Base-by-base conservation (phyloP, 2,329 filamentous ascomycete species). In the Aspergillus quadrilineatus region DNA sequence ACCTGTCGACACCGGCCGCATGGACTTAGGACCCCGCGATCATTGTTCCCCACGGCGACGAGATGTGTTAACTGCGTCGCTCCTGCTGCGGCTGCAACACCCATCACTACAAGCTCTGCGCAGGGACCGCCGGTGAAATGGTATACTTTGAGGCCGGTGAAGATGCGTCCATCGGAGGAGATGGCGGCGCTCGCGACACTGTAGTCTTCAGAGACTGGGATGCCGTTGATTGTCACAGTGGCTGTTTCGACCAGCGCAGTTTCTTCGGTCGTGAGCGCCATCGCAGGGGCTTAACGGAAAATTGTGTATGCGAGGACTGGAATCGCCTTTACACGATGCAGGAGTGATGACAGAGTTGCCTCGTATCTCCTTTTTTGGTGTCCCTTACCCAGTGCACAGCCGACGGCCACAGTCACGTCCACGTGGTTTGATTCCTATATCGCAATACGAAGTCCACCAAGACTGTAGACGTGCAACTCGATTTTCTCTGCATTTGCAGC, bases 1-100 rank as follows among this genome's bases (percentile, higher is more conserved):
- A 68, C 63, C 47, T 70, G 67, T 32, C 67, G 64, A 55, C 67
- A 69, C 8, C 66, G 57, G 7, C 67, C 67, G 49, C 66, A 69
- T 2, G 67, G 67, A 41, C 56, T 69, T 36, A 69, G 28, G 4
- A 69, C 60, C 2, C 57, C 60, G 8, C 61, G 53, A 28, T 60
- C 55, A 10, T 63, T 56, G 45, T 66, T 65, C 9, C 49, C 65
- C 9, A 68, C 55, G 0, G 65, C 64, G 28, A 69, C 67, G 17
- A 69, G 66, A 49, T 65, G 60, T 4, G 62, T 68, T 17, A 69
- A 53, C 29, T 57, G 51, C 26, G 49, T 37, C 4, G 53, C 58
- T 7, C 61, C 65, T 1, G 64, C 66, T 1, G 60, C 61, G 0
- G 67, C 67, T 1, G 66, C 67, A 15, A 57, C 59, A 6, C 67